These are phyloP conservation scores for Bimuria novae-zelandiae DNA, from an alignment of 2,329 filamentous ascomycete genomes.

Conservation along the genomic window DNA sequence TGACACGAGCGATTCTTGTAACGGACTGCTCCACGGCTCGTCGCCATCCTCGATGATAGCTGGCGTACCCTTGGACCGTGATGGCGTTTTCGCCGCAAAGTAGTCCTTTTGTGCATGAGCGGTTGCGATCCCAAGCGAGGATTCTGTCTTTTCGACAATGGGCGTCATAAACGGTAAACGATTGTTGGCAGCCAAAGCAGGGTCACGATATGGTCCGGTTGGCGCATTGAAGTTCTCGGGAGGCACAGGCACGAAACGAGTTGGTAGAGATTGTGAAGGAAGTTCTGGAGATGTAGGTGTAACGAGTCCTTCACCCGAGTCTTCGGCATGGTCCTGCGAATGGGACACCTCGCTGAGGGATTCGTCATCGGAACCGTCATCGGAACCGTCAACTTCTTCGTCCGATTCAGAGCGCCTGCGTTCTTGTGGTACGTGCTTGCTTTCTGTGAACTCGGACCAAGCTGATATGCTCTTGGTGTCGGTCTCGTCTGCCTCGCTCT, in stretches of 20 bases:
- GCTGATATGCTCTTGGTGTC: conserved; percentile 64
- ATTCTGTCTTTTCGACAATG: conserved; percentile 94
- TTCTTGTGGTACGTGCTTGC: conserved; percentile 67
- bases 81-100: conserved; percentile 76
- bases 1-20: conserved; percentile 66
- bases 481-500: conserved; percentile 38
- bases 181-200: conserved; percentile 80
- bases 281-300: conserved; percentile 54
- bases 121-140: conserved; percentile 67
- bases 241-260: conserved; percentile 75
- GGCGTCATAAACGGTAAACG: conserved; percentile 98
- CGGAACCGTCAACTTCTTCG: conserved; percentile 39
- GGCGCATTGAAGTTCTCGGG: conserved; percentile 87
- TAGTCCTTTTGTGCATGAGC: conserved; percentile 59
- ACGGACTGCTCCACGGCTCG: conserved; percentile 70
- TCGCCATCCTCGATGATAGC: conserved; percentile 50
- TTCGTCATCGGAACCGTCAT: conserved; percentile 44
- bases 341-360: conserved; percentile 41
- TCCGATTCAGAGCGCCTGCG: conserved; percentile 41
- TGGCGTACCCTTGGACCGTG: conserved; percentile 56
- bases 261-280: conserved; percentile 46
- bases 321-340: conserved; percentile 30
- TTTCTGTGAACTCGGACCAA: conserved; percentile 86
- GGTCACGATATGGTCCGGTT: conserved; percentile 78
- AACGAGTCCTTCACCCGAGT: conserved; percentile 47